Evolutionary conservation across 2,329 filamentous ascomycete genomes (phyloP), one percentile per base, ranked within the genome.

Genomic region (Colletotrichum incanum): DNA sequence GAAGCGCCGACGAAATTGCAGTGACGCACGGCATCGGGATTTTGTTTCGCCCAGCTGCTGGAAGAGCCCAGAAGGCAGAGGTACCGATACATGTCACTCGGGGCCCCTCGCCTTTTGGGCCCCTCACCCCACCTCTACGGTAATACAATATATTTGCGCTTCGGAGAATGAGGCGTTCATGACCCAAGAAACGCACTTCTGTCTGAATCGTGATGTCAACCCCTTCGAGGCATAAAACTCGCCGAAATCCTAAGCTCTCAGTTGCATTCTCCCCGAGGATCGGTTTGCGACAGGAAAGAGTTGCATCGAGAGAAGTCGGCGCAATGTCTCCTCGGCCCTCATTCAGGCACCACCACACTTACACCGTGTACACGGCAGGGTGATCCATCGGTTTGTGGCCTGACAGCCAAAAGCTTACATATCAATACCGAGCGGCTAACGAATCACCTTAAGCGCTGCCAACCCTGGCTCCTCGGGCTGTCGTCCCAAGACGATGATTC

Each of bases 61-160:
- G 23, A 50, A n/a, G 50, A 12, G 39, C 31, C 34, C 23, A 20
- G 23, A 16, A 41, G 31, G 31, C 16, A 62, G 28, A 68, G 39
- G 58, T 64, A 56, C 55, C 43, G 34, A 41, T 72, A 68, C 59
- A 65, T 49, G n/a, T 41, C 55, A 26, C 26, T 20, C n/a, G 23
- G n/a, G 14, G 12, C 43, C 50, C 41, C 55, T 59, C 65, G 59
- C 65, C 65, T 58, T 50, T 62, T 47, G 5, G 4, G 26, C 23
- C 55, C 50, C 49, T 61, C 50, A 60, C 49, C 66, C 73, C 54
- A 59, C 63, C 55, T 50, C 55, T 58, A 34, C 31, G 28, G 67
- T 45, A 49, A 59, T 28, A 60, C 39, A 50, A 47, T 50, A 67
- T 28, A 23, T 20, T 41, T 26, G 55, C 26, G 26, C 68, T 18